phyloP scores from a whole-genome alignment of 768 basidiomycete genomes.

The Mrakia gelida region DNA sequence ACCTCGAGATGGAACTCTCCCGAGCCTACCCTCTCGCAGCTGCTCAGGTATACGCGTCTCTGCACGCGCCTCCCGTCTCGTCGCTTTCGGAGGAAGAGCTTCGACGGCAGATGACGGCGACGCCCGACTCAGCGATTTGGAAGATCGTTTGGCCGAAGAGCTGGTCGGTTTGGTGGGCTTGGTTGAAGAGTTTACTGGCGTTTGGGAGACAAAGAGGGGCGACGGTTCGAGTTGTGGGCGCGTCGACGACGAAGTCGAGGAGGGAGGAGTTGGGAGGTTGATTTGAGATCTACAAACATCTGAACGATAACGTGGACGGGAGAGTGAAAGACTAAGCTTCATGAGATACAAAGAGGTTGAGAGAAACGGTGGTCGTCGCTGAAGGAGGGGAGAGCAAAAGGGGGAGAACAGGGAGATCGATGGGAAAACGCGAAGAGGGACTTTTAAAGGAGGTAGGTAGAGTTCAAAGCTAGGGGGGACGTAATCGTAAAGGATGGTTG shows the following conservation, averaged over 20 bases:
- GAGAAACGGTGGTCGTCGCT: no score
- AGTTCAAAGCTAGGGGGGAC: no score
- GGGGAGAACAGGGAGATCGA: no score
- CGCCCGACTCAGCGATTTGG: not conserved
- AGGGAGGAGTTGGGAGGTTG: not conserved
- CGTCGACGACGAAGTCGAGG: not conserved
- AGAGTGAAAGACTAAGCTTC: no score
- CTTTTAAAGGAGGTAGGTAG: no score
- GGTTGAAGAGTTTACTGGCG: not conserved
- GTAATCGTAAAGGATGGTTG: no score
- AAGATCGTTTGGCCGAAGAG: slow-evolving; percentile 5
- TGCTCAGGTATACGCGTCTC: not conserved
- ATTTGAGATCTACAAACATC: not conserved
- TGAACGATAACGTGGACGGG: no score
- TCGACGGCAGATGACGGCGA: not conserved
- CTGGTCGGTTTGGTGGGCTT: not conserved
- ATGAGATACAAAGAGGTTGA: no score
- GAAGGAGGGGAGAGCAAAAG: no score
- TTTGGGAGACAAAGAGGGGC: not conserved
- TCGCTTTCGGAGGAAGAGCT: not conserved
- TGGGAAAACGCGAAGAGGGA: no score
- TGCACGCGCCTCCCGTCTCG: slow-evolving; percentile 3
- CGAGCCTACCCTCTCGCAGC: slow-evolving; percentile 18
- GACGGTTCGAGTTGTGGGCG: not conserved
- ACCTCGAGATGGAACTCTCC: slow-evolving; percentile 19